phyloP scores from a whole-genome alignment of 1,284 basidiomycete genomes.

The Leccinum fuscescens region DNA sequence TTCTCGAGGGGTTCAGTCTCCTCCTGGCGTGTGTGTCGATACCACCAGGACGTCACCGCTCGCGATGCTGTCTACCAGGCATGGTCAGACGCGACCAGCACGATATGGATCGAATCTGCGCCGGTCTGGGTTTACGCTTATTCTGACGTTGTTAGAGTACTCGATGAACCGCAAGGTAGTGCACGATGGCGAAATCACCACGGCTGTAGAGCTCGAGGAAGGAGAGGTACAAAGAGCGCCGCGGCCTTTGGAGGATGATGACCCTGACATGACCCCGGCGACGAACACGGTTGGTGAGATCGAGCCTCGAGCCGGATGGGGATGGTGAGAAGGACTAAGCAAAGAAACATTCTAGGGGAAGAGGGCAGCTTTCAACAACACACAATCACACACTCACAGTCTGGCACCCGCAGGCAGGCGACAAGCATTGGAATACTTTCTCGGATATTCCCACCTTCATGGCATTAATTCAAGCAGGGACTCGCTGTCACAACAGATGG shows the following conservation, averaged over 20 bases:
- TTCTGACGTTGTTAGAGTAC: slow-evolving; percentile 62
- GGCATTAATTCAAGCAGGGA: too few relatives aligned
- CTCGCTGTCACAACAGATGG: too few relatives aligned
- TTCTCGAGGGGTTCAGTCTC: too few relatives aligned
- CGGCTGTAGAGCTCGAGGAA: slow-evolving; percentile 19
- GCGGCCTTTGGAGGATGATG: not conserved
- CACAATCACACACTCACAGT: too few relatives aligned
- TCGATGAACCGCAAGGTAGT: slow-evolving; percentile 59
- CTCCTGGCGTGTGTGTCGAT: too few relatives aligned
- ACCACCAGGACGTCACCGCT: slow-evolving; percentile 43
- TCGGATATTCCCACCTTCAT: too few relatives aligned
- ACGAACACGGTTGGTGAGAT: not conserved
- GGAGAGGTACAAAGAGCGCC: not conserved
- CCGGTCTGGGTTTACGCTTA: slow-evolving; percentile 57
- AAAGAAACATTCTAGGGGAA: too few relatives aligned
- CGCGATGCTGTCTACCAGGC: slow-evolving; percentile 61
- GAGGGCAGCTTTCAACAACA: too few relatives aligned
- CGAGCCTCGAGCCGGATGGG: not conserved
- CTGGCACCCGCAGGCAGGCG: too few relatives aligned
- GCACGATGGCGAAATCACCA: slow-evolving; percentile 35
- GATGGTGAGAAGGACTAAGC: too few relatives aligned
- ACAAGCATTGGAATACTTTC: too few relatives aligned
- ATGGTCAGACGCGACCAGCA: slow-evolving; percentile 65
- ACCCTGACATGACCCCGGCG: slow-evolving; percentile 8
- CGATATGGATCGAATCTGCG: slow-evolving; percentile 71